phyloP scores from a whole-genome alignment of 2,329 filamentous ascomycete species.

The Diaporthe velutina region DNA sequence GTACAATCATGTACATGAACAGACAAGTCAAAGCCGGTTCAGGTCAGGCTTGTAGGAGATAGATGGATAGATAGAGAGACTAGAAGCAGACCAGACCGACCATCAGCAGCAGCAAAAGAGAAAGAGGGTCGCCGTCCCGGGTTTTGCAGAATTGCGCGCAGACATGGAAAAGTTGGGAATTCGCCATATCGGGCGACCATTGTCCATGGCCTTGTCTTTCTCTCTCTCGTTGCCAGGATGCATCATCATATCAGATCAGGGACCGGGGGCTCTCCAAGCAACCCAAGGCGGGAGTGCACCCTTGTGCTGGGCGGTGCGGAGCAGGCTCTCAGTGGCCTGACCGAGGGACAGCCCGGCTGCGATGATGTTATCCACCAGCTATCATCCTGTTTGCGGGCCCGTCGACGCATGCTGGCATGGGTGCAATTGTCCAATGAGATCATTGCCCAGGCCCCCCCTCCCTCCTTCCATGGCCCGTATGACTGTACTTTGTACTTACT shows the following conservation, averaged over 20 bases:
- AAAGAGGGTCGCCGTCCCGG: neutral
- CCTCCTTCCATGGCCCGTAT: neutral
- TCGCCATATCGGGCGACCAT: constrained; percentile 28
- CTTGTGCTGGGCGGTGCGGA: constrained; percentile 12
- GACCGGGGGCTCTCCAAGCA: neutral
- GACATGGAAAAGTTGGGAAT: constrained; percentile 30
- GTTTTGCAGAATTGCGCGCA: neutral
- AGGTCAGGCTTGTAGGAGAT: neutral
- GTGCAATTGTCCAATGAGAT: constrained; percentile 34
- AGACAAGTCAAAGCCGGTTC: neutral
- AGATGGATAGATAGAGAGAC: neutral
- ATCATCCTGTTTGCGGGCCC: constrained; percentile 39
- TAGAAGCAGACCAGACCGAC: neutral
- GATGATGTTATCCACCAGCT: constrained; percentile 38
- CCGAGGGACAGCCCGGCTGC: constrained; percentile 27
- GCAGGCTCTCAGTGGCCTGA: constrained; percentile 10
- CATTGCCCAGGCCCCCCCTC: neutral
- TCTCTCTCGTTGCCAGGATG: constrained; percentile 5
- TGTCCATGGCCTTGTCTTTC: neutral
- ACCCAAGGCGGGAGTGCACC: constrained; percentile 22
- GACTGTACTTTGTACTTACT: neutral
- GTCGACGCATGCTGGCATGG: constrained; percentile 1
- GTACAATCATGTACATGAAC: constrained; percentile 14
- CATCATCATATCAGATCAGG: constrained; percentile 19
- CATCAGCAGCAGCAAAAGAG: neutral